A percentile compares a stretch with the other conserved stretches of the same genome.
Evolutionary conservation across 768 basidiomycete species (phyloP).

Genomic region (Phaeolepiota aurea): DNA sequence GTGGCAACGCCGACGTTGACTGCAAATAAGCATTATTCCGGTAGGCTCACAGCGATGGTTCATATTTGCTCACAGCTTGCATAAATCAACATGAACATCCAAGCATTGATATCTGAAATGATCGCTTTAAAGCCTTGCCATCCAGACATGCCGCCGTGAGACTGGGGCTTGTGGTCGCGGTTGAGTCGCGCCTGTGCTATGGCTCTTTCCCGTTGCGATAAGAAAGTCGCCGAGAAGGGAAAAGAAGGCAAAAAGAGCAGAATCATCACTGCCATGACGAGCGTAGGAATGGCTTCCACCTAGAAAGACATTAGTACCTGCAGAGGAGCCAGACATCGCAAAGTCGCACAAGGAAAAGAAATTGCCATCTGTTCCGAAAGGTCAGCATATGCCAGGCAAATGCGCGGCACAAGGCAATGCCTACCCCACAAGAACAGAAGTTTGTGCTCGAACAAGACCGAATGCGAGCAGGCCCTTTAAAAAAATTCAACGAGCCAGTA

Average conservation of each 20-base stretch:
- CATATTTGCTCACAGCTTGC: constrained; percentile 38
- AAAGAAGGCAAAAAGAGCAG: constrained; percentile 46
- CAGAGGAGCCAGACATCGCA: too few relatives aligned
- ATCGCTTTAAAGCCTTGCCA: constrained; percentile 50
- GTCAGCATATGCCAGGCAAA: constrained; percentile 3
- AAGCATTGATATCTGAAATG: constrained; percentile 39
- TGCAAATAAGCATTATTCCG: too few relatives aligned
- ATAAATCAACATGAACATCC: constrained; percentile 43
- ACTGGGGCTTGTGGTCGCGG: constrained; percentile 46
- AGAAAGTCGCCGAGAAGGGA: constrained; percentile 44
- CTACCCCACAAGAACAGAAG: constrained; percentile 32
- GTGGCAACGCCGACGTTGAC: constrained; percentile 53
- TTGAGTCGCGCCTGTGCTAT: constrained; percentile 52
- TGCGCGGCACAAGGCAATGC: neutral
- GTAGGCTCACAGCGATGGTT: too few relatives aligned
- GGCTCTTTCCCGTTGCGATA: constrained; percentile 41
- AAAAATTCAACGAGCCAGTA: too few relatives aligned
- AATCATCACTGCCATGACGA: constrained; percentile 41
- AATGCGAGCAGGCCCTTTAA: constrained; percentile 46
- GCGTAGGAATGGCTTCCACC: constrained; percentile 50
- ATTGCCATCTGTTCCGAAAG: constrained; percentile 38
- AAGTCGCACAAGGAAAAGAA: constrained; percentile 40
- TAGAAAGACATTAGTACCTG: constrained; percentile 11
- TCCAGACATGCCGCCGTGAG: constrained; percentile 49
- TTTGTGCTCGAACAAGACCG: constrained; percentile 44